Conservation (phyloP, 768 basidiomycete species). For the Inosperma sp. region DNA sequence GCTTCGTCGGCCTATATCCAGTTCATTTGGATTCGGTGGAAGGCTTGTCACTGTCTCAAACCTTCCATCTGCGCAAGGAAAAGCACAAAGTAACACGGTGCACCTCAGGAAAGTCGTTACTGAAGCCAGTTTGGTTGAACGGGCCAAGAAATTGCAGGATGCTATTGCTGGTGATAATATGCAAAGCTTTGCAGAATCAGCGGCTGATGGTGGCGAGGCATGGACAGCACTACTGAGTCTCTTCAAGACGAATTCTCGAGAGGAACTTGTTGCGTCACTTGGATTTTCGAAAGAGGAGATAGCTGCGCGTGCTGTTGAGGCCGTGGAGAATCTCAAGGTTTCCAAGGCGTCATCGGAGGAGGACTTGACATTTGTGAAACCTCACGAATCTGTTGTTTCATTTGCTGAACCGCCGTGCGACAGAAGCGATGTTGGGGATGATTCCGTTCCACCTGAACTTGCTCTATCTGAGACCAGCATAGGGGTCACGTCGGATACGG, state of each 20-base stretch:
- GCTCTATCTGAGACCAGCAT: conserved; percentile 74
- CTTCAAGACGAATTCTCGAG: conserved; percentile 84
- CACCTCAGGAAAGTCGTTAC: conserved; percentile 76
- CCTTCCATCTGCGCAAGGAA: conserved; percentile 66
- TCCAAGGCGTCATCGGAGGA: conserved; percentile 33
- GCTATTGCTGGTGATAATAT: conserved; percentile 59
- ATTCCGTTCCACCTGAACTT: conserved; percentile 40
- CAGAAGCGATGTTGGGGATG: conserved; percentile 38
- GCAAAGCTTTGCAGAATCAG: conserved; percentile 52
- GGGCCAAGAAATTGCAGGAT: conserved; percentile 60
- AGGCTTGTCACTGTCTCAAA: conserved; percentile 79
- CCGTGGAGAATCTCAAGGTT: conserved; percentile 68
- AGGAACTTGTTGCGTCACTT: conserved; percentile 84
- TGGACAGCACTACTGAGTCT: conserved; percentile 90
- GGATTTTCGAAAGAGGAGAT: conserved; percentile 92
- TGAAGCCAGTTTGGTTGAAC: conserved; percentile 67
- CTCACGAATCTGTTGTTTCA: conserved; percentile 75
- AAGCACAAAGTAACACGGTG: conserved; percentile 76
- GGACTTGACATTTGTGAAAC: conserved; percentile 41
- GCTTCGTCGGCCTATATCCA: conserved; percentile 79
- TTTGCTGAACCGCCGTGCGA: conserved; percentile 64
- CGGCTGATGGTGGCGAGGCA: conserved; percentile 42
- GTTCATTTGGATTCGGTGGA: conserved; percentile 90
- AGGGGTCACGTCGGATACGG: conserved; percentile 58
- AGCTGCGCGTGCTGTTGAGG: conserved; percentile 71